Conservation (phyloP, 768 basidiomycete species). For the Calocybe cyanea region DNA sequence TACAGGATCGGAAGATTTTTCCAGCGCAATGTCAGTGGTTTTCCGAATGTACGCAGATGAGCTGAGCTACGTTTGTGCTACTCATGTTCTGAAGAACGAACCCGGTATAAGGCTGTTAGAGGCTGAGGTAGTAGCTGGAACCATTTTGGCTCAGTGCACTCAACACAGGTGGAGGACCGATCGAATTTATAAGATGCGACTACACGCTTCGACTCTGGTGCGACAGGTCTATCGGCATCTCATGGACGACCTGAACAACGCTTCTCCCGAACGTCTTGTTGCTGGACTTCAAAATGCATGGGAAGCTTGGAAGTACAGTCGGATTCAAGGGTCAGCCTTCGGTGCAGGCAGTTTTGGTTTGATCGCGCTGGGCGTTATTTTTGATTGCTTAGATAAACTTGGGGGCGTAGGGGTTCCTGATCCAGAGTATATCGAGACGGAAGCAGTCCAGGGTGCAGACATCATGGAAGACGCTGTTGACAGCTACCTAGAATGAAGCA, state of each 20-base stretch:
- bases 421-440: too few relatives aligned
- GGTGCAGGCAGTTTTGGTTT: slow-evolving; percentile 67
- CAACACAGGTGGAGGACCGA: slow-evolving; percentile 58
- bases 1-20: slow-evolving; percentile 20
- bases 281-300: slow-evolving; percentile 51
- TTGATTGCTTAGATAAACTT: slow-evolving; percentile 49
- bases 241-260: slow-evolving; percentile 23
- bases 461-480: too few relatives aligned
- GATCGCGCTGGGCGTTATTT: slow-evolving; percentile 54
- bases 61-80: slow-evolving; percentile 64
- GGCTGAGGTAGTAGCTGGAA: slow-evolving; percentile 71
- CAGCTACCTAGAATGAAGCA: too few relatives aligned
- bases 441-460: too few relatives aligned
- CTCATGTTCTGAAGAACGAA: slow-evolving; percentile 59
- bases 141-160: slow-evolving; percentile 67
- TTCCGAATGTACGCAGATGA: slow-evolving; percentile 60
- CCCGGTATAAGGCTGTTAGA: slow-evolving; percentile 58
- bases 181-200: slow-evolving; percentile 58
- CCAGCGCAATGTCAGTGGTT: slow-evolving; percentile 29
- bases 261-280: slow-evolving; percentile 26
- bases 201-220: slow-evolving; percentile 51
- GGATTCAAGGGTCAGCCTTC: slow-evolving; percentile 34
- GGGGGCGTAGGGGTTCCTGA: background rate
- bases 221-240: slow-evolving; percentile 42
- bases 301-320: slow-evolving; percentile 61